Evolutionary conservation across 176 grass and related monocot genomes (phyloP), one percentile per base, ranked within the genome.

Genomic region (Ensete ventricosum): DNA sequence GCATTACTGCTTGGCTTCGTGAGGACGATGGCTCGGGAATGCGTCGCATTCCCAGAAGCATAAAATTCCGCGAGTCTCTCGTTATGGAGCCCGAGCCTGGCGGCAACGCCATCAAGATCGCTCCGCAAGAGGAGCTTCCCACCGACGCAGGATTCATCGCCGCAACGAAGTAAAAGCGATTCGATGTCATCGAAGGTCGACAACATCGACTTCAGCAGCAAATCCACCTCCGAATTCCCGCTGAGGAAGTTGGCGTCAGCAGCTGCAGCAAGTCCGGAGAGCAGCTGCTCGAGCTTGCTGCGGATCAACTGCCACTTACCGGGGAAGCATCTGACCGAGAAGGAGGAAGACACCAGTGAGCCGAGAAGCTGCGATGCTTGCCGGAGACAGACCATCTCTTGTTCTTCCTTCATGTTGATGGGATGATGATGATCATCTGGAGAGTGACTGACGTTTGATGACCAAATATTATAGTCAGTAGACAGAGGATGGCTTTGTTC

Each of bases 1-100:
- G 94, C 90, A 60, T 77, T 88, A 7, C 13, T 26, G 58, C 75
- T 34, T 0, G 94, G 94, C 72, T 87, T 82, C 43, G 75, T 77
- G 0, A 88, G 82, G 49, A 93, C 77, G 72, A 98, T 93, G 53
- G 88, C 90, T 68, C 72, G 73, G 25, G 73, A 75, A 9, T 17
- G 25, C 12, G 24, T 43, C 22, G 62, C 12, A 49, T 58, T 8
- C 0, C 26, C 10, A 12, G 73, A 62, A 60, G 73, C 54, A 24
- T 50, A 60, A 17, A 75, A 62, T 60, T 62, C 54, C 0, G 54
- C 11, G 55, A 75, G 55, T 9, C 23, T 54, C 14, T 49, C 19
- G 29, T 0, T 49, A 23, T 60, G 54, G 73, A 60, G 17, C 53
- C 62, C 54, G 2, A 75, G 54, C 7, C 55, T 20, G 9, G 29